These are phyloP conservation scores for Anthostomella pinea DNA, from an alignment of 2,329 filamentous ascomycete genomes.

Conservation along the genomic window DNA sequence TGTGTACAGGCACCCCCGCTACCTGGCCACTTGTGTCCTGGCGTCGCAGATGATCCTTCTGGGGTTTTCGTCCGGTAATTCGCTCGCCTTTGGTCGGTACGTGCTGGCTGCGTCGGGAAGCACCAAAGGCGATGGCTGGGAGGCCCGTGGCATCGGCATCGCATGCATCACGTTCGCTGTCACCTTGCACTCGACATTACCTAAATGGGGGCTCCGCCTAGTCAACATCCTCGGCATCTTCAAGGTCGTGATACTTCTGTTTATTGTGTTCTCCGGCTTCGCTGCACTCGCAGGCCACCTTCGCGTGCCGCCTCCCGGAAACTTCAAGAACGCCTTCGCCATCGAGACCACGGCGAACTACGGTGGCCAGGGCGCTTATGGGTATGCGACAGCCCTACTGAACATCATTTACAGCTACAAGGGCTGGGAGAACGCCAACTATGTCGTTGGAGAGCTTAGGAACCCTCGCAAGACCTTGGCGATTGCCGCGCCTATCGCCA, in stretches of 20 bases:
- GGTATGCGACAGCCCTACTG: conserved; percentile 56
- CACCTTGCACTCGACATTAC: conserved; percentile 48
- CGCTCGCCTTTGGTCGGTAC: conserved; percentile 57
- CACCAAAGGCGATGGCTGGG: conserved; percentile 49
- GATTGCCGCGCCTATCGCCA: conserved; percentile 55
- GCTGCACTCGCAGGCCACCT: conserved; percentile 52
- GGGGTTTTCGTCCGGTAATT: conserved; percentile 58
- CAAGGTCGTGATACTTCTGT: conserved; percentile 57
- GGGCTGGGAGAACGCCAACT: conserved; percentile 64
- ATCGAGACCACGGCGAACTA: conserved; percentile 43
- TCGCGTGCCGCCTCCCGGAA: conserved; percentile 48
- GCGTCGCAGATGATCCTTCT: conserved; percentile 61
- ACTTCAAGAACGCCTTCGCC: conserved; percentile 55
- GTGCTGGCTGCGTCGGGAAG: conserved; percentile 52
- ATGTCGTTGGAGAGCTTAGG: conserved; percentile 58
- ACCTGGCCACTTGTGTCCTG: conserved; percentile 57
- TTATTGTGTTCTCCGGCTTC: conserved; percentile 61
- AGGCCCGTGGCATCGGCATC: conserved; percentile 54
- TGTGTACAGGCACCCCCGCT: conserved; percentile 57
- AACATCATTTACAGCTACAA: conserved; percentile 61
- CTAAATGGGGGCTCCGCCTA: conserved; percentile 57
- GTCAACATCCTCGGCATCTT: conserved; percentile 59
- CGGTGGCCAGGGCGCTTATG: conserved; percentile 47
- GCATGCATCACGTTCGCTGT: conserved; percentile 54
- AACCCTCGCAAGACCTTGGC: conserved; percentile 52